phyloP scores from a whole-genome alignment of 352 stramenopile species.

The Elongisporangium senticosum region DNA sequence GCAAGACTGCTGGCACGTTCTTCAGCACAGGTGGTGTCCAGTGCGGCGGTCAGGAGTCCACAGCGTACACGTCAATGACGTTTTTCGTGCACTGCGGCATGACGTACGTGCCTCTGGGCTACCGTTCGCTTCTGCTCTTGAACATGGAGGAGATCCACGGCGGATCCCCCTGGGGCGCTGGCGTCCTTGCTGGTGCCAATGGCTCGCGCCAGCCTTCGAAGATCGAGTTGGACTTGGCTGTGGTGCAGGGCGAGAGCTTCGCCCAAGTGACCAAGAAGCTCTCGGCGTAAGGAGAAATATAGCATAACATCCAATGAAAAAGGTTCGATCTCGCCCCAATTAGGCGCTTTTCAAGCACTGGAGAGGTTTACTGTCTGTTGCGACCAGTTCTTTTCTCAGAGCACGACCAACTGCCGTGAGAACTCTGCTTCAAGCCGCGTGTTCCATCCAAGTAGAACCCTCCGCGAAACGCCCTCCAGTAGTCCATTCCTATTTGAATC shows the following conservation, averaged over 20 bases:
- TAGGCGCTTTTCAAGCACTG: too few species aligned
- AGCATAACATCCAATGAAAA: background rate
- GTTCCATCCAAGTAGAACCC: too few species aligned
- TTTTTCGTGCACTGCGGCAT: conserved; percentile 76
- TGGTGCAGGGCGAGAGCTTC: conserved; percentile 81
- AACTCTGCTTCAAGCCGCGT: too few species aligned
- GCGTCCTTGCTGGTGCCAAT: conserved; percentile 57
- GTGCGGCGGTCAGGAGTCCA: conserved; percentile 73
- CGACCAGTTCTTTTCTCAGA: too few species aligned
- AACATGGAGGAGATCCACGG: conserved; percentile 54
- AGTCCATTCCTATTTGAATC: too few species aligned
- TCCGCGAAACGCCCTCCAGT: too few species aligned
- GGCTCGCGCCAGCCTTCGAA: conserved; percentile 68
- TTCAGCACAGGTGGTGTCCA: conserved; percentile 51
- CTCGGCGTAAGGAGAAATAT: conserved; percentile 25
- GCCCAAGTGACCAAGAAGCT: conserved; percentile 76
- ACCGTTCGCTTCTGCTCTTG: conserved; percentile 29
- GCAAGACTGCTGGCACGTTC: conserved; percentile 72
- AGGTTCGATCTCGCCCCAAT: background rate
- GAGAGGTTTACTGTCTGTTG: too few species aligned
- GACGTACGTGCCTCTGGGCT: conserved; percentile 73
- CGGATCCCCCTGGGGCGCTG: conserved; percentile 50
- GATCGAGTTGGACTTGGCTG: conserved; percentile 72
- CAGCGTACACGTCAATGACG: conserved; percentile 47
- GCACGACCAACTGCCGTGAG: too few species aligned